Conservation (phyloP, 352 stramenopile genomes). For the Thalassiosira tumida region DNA sequence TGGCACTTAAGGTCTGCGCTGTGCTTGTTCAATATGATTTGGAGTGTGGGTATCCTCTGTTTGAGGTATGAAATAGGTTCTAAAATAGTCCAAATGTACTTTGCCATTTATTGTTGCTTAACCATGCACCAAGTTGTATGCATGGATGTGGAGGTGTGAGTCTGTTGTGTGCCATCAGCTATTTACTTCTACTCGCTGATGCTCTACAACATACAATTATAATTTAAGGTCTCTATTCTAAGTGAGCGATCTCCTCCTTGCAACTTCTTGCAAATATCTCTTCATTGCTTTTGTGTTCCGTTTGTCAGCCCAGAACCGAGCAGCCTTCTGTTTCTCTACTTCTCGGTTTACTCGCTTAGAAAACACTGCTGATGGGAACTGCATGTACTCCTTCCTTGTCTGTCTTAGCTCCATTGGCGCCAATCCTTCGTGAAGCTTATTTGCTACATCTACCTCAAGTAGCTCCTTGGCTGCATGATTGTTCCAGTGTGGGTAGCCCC, state of each 20-base stretch:
- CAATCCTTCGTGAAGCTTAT: constrained; percentile 24
- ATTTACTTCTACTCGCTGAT: no score
- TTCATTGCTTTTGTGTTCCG: constrained; percentile 44
- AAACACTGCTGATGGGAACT: constrained; percentile 21
- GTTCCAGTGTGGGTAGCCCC: constrained; percentile 42
- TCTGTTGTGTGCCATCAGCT: no score
- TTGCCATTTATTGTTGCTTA: no score
- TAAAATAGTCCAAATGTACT: no score
- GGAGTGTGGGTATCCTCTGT: constrained; percentile 48
- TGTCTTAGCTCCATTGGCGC: not conserved
- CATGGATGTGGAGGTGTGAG: no score
- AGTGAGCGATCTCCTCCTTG: not conserved
- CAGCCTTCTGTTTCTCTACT: constrained; percentile 8
- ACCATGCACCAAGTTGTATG: no score
- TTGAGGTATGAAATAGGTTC: constrained; percentile 55
- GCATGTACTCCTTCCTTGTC: not conserved
- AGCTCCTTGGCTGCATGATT: constrained; percentile 32
- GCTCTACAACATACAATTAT: no score
- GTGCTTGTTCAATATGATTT: constrained; percentile 66
- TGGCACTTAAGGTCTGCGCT: constrained; percentile 26
- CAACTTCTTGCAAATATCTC: constrained; percentile 36
- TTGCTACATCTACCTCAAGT: constrained; percentile 30
- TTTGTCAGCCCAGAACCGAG: constrained; percentile 20
- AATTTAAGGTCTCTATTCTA: no score
- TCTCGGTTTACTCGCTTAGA: constrained; percentile 1